A percentile compares a stretch with the other conserved stretches of the same genome.
Conservation (phyloP, 306 rosid genomes). For the Vicia villosa region DNA sequence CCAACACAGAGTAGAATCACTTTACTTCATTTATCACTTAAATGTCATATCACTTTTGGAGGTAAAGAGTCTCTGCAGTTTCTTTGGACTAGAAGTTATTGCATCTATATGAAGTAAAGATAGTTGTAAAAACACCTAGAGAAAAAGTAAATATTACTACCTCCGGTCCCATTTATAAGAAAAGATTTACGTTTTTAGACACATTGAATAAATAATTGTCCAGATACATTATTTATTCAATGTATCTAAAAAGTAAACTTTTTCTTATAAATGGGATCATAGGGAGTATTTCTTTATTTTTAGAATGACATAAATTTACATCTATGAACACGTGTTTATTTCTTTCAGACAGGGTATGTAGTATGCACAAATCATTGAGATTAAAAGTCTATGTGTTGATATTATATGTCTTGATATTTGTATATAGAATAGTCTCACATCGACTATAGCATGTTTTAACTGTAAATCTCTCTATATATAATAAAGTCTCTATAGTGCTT, state of each 20-base stretch:
- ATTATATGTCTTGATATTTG: no score
- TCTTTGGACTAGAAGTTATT: background rate
- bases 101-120: background rate
- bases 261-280: no score
- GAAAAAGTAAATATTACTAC: background rate
- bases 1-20: constrained; percentile 2
- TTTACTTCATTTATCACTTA: constrained; percentile 12
- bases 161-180: no score
- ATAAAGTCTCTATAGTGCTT: no score
- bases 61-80: background rate
- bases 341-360: constrained; percentile 10
- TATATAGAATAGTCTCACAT: no score
- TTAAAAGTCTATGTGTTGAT: no score
- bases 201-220: no score
- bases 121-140: constrained; percentile 1
- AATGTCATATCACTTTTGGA: constrained; percentile 8
- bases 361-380: constrained; percentile 1
- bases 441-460: no score
- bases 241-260: no score
- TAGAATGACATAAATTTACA: background rate
- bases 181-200: no score
- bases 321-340: background rate
- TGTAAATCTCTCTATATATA: no score
- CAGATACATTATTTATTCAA: no score
- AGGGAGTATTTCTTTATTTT: background rate